These are phyloP conservation scores for Epicoccum sorghinum DNA, from an alignment of 2,329 filamentous ascomycete species.

Conservation along the genomic window DNA sequence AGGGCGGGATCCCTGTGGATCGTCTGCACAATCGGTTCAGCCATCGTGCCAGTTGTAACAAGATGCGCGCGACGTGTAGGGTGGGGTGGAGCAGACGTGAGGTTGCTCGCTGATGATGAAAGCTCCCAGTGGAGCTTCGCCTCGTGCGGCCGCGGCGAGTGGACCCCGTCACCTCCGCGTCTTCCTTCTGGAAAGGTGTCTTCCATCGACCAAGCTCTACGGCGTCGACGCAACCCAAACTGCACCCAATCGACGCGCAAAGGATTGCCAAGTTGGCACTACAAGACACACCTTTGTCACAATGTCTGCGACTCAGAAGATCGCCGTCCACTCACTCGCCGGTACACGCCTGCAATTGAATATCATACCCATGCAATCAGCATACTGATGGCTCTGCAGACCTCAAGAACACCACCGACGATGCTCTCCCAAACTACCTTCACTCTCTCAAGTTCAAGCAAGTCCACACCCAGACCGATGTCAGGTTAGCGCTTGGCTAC, in stretches of 20 bases:
- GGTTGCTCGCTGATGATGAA: constrained; percentile 27
- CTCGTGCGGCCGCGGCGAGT: constrained; percentile 19
- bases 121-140: constrained; percentile 35
- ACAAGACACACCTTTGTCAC: not conserved
- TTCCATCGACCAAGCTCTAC: constrained; percentile 33
- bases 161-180: constrained; percentile 38
- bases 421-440: constrained; percentile 92
- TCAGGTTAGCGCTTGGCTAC: constrained; percentile 85
- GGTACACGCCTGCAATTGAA: constrained; percentile 53
- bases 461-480: constrained; percentile 78
- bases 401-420: constrained; percentile 95
- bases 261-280: not conserved
- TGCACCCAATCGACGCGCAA: not conserved
- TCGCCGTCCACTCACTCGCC: constrained; percentile 70
- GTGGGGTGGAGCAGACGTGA: constrained; percentile 24
- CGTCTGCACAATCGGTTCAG: constrained; percentile 84
- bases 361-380: not conserved
- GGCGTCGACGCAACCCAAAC: constrained; percentile 16
- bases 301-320: constrained; percentile 55
- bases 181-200: constrained; percentile 46
- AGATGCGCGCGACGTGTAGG: constrained; percentile 19
- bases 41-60: constrained; percentile 64
- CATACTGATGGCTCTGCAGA: constrained; percentile 60
- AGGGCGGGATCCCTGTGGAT: constrained; percentile 98
- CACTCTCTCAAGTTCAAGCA: constrained; percentile 85